These are phyloP conservation scores for Cerrena zonata DNA, from an alignment of 1,284 basidiomycete species.

Conservation along the genomic window DNA sequence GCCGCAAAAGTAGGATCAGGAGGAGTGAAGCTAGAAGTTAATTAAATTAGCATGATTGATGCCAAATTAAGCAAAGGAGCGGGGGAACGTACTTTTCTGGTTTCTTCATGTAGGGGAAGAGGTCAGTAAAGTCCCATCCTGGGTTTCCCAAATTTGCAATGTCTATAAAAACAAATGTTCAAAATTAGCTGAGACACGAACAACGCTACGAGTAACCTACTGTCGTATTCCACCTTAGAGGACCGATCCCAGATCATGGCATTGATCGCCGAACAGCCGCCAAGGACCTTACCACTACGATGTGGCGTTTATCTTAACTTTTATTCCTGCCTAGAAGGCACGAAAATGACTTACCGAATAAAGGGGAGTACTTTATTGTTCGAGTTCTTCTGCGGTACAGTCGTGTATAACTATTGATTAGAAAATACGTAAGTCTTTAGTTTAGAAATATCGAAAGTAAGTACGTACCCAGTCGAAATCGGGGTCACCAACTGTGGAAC, in stretches of 20 bases:
- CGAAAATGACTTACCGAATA: constrained; percentile 32
- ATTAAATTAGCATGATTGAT: not conserved
- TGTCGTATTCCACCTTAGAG: constrained; percentile 46
- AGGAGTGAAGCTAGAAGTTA: not conserved
- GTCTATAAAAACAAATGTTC: not conserved
- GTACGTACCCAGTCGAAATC: not conserved
- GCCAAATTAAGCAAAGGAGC: not conserved
- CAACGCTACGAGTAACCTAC: constrained; percentile 44
- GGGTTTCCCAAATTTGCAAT: not conserved
- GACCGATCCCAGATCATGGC: constrained; percentile 63
- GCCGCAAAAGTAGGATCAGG: not conserved
- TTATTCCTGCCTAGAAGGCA: not conserved
- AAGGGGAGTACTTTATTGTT: constrained; percentile 31
- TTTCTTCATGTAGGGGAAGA: not conserved
- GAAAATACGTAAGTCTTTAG: not conserved
- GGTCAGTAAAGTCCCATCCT: not conserved
- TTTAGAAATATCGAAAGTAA: constrained; percentile 6
- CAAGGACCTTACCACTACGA: constrained; percentile 57
- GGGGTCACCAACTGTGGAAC: constrained; percentile 17
- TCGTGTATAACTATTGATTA: constrained; percentile 28
- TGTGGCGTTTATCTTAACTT: not conserved
- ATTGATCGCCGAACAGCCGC: constrained; percentile 70
- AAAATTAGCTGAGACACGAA: constrained; percentile 8
- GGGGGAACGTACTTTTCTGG: not conserved
- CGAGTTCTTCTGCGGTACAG: constrained; percentile 20